A percentile compares a stretch with the other conserved stretches of the same genome.
Conservation (phyloP, 2,329 filamentous ascomycete genomes). For the Botrytis pseudocinerea region DNA sequence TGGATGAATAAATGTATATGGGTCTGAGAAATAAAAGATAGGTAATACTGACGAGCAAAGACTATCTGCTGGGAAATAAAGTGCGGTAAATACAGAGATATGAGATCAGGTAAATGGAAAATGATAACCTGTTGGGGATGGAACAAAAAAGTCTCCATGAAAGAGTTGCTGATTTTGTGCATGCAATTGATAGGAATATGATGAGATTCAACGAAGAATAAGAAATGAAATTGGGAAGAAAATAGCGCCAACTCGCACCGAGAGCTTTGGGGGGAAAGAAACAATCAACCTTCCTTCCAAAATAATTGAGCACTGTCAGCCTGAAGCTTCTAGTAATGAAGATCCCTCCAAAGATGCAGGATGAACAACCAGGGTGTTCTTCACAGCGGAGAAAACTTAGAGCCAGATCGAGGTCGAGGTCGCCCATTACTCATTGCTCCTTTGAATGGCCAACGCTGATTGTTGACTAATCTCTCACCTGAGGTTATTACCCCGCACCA, state of each 20-base stretch:
- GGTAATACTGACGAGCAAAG: too few relatives aligned
- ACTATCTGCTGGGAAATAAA: too few relatives aligned
- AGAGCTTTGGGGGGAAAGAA: not conserved
- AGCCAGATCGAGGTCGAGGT: not conserved
- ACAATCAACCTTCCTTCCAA: not conserved
- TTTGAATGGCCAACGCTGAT: not conserved
- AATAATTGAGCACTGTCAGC: too few relatives aligned
- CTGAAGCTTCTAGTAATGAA: not conserved
- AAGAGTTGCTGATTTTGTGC: too few relatives aligned
- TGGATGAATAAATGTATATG: too few relatives aligned
- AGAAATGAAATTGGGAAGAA: not conserved
- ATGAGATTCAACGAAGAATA: not conserved
- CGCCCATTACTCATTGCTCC: not conserved
- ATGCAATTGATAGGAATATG: too few relatives aligned
- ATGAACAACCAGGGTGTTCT: not conserved
- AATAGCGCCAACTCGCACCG: not conserved
- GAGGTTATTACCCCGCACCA: conserved; percentile 24
- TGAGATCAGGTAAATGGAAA: not conserved
- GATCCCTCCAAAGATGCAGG: too few relatives aligned
- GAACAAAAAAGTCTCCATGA: not conserved
- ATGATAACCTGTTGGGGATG: not conserved
- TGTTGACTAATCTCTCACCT: not conserved
- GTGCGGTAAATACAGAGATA: not conserved
- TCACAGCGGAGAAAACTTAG: not conserved
- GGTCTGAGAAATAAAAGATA: not conserved